Base-by-base conservation (phyloP, 352 stramenopile species). In the Pythium chondricola region DNA sequence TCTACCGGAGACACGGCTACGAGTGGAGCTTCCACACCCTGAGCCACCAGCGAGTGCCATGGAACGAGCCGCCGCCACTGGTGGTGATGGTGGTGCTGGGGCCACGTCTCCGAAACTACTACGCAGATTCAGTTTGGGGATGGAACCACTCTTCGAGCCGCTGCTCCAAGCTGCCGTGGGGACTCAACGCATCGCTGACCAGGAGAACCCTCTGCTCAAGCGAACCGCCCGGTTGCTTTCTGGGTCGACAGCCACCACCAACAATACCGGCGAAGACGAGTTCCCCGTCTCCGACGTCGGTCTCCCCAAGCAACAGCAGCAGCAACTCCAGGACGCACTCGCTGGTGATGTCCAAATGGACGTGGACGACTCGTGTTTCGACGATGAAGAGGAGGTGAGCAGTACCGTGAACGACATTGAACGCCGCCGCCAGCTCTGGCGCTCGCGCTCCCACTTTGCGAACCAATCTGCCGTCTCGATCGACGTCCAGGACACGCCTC, bases 71-170 rank as follows among this genome's bases (percentile, higher is more conserved):
- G 32, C 7, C 4, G 4, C 29, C 1, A 44, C 9, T n/a, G 21
- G 26, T n/a, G n/a, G n/a, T n/a, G n/a, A n/a, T n/a, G 1, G 52
- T 52, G 2, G 43, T 33, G 29, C 8, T 13, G 29, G 8, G 7
- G 8, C 35, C 14, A 18, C 39, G 17, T 60, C 52, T 2, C 65
- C 68, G 4, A 68, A 52, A 26, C 22, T n/a, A n/a, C 51, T 43
- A 2, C 35, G 43, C 11, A 80, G 72, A 32, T 85, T 69, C 56
- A 63, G 56, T 10, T 65, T 85, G 33, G 77, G 56, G 2, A 78
- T 92, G 48, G 80, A 92, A 51, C 77, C 80, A 16, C 45, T 92
- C 11, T 92, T 85, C 43, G 80, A 92, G 40, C 77, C 80, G 29
- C 58, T 92, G 7, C 42, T 92, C 16, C 75, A 88, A 10, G 63